A percentile compares a stretch with the other conserved stretches of the same genome.
phyloP scores from a whole-genome alignment of 192 early-diverging fungal genomes.

The Rhizophagus prolifer region DNA sequence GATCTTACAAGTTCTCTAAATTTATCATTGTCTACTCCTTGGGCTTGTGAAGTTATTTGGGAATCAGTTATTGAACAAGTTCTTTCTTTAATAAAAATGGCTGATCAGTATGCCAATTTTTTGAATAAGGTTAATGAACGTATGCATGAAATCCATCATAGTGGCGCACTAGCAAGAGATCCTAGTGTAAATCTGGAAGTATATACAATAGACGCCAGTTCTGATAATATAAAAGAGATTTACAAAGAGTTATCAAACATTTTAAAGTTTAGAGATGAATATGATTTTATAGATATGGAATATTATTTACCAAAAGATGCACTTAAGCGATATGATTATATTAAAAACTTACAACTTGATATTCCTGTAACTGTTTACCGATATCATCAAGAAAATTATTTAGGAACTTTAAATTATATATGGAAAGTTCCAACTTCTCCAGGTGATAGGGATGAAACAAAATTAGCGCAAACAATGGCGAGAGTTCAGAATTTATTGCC shows the following conservation, averaged over 20 bases:
- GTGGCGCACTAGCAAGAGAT: neutral
- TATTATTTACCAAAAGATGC: neutral
- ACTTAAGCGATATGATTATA: neutral
- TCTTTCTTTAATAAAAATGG: too few relatives aligned
- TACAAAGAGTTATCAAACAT: too few relatives aligned
- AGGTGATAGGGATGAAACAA: neutral
- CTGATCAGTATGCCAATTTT: too few relatives aligned
- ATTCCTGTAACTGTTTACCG: neutral
- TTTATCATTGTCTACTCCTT: too few relatives aligned
- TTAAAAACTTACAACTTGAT: conserved; percentile 5
- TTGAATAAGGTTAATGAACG: too few relatives aligned
- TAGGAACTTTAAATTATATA: conserved; percentile 5
- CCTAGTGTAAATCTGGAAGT: neutral
- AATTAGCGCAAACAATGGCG: neutral
- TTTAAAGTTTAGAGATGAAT: neutral
- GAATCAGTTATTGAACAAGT: too few relatives aligned
- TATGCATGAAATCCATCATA: too few relatives aligned
- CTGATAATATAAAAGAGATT: too few relatives aligned
- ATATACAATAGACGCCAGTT: neutral
- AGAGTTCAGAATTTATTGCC: neutral
- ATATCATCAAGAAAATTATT: neutral
- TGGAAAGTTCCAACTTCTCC: neutral
- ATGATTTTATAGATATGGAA: neutral
- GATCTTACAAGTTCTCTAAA: too few relatives aligned
- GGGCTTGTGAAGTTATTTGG: too few relatives aligned